phyloP scores from a whole-genome alignment of 169 alveolate species.

The Fabrea salina region DNA sequence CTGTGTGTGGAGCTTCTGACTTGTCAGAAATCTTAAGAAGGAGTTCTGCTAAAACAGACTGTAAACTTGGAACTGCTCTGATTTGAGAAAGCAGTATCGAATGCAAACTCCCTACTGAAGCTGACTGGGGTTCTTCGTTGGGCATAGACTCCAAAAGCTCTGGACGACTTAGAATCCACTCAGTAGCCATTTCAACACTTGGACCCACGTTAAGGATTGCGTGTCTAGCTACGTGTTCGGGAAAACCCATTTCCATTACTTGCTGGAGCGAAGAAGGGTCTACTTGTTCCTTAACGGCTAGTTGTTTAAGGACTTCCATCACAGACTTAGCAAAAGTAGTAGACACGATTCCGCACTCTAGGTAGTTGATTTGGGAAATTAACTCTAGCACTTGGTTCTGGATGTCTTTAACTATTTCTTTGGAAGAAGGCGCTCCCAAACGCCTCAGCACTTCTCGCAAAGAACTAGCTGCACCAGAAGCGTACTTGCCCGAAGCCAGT shows the following conservation, averaged over 20 bases:
- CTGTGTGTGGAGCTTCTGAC: neutral
- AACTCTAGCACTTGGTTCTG: neutral
- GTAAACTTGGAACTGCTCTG: neutral
- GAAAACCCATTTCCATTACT: constrained; percentile 19
- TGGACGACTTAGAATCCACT: constrained; percentile 9
- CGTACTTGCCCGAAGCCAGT: neutral
- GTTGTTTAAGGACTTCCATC: neutral
- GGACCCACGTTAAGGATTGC: neutral
- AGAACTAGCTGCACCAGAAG: neutral
- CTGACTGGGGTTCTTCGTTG: neutral
- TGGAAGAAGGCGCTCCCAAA: neutral
- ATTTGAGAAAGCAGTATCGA: neutral
- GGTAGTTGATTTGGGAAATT: neutral
- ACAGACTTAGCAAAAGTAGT: constrained; percentile 20
- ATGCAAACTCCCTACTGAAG: neutral
- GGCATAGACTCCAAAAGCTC: neutral
- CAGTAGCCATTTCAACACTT: constrained; percentile 3
- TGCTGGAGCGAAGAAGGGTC: neutral
- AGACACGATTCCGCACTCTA: constrained; percentile 24
- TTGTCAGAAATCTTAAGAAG: neutral
- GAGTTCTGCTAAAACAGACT: neutral
- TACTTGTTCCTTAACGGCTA: neutral
- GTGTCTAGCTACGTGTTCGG: neutral
- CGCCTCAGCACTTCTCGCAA: neutral
- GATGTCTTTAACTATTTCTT: neutral